Base-by-base conservation (phyloP, 2,329 filamentous ascomycete genomes). In the Tolypocladium guangdongense region DNA sequence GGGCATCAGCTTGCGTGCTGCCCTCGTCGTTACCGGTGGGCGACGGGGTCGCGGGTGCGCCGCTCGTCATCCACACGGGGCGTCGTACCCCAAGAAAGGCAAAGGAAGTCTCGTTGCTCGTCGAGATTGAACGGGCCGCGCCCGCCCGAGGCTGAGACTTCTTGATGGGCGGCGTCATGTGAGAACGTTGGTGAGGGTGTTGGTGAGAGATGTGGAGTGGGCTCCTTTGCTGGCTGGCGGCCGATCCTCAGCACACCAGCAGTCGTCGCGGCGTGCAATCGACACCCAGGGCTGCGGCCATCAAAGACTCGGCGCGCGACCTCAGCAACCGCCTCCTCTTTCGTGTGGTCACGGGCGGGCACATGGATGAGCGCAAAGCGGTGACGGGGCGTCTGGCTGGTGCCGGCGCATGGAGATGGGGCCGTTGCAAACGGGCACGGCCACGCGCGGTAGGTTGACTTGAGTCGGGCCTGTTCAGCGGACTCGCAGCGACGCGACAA, bases 61-160 rank as follows among this genome's bases (percentile, higher is more conserved):
- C 43, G 10, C 38, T 52, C 33, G 56, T 57, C 60, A 67, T 64
- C 65, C 66, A 67, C 47, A 62, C 53, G 27, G 45, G 69, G 54
- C 63, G 64, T 45, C 64, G 66, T 49, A 65, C 63, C 41, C 70
- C 68, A 24, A 74, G 60, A 57, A 72, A 71, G 30, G 64, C 56
- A 54, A 73, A 70, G 51, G 72, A 51, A 1, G 73, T 74, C 47
- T 68, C 66, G 59, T 75, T 75, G 5, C 69, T 69, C 27, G 65
- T 65, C 30, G 68, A 66, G 41, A 55, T 50, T 7, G 54, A 74
- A 63, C 55, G 69, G 66, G 39, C 50, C 55, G 50, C 20, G 30
- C n/a, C 33, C 38, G 50, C 18, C 37, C 47, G 54, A 50, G 56
- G 45, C 56, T 55, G 56, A 52, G 51, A 54, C 51, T 56, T 46